Evolutionary conservation across 2,329 filamentous ascomycete species (phyloP).

Genomic region (Neonectria sp.): DNA sequence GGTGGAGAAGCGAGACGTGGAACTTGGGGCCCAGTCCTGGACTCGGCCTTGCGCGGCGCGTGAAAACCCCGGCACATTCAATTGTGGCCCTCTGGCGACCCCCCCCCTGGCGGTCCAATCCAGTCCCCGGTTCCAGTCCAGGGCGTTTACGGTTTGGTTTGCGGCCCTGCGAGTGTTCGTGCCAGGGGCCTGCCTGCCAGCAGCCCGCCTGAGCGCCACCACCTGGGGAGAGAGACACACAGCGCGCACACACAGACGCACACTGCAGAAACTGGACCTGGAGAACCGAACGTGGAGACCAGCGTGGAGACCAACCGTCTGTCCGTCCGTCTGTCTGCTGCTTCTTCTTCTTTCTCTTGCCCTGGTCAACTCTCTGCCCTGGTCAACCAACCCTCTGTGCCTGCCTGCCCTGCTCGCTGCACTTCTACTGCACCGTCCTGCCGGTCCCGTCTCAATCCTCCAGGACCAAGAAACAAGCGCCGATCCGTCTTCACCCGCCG

Average conservation of each 20-base stretch:
- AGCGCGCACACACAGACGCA: not conserved
- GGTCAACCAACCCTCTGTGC: too few relatives aligned
- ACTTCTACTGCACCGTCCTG: slow-evolving; percentile 8
- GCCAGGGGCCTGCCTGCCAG: not conserved
- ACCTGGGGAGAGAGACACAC: not conserved
- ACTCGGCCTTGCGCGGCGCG: not conserved
- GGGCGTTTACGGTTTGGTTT: not conserved
- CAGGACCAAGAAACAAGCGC: slow-evolving; percentile 25
- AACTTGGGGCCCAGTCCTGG: slow-evolving; percentile 1
- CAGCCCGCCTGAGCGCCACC: not conserved
- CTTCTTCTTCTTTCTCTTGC: too few relatives aligned
- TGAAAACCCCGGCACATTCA: slow-evolving; percentile 23
- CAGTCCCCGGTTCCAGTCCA: slow-evolving; percentile 12
- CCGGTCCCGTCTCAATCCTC: slow-evolving; percentile 14
- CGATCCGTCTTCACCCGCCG: slow-evolving; percentile 35
- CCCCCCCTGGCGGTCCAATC: slow-evolving; percentile 13
- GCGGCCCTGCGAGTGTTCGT: slow-evolving; percentile 4
- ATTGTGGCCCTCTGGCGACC: slow-evolving; percentile 1
- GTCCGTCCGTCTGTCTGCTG: too few relatives aligned
- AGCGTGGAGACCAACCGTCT: too few relatives aligned
- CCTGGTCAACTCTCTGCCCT: too few relatives aligned
- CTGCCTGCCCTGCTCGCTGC: not conserved
- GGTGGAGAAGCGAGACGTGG: slow-evolving; percentile 30
- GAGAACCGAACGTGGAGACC: not conserved
- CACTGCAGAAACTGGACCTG: not conserved